Evolutionary conservation across 2,329 filamentous ascomycete species (phyloP).

Genomic region (Parastagonospora nodorum): DNA sequence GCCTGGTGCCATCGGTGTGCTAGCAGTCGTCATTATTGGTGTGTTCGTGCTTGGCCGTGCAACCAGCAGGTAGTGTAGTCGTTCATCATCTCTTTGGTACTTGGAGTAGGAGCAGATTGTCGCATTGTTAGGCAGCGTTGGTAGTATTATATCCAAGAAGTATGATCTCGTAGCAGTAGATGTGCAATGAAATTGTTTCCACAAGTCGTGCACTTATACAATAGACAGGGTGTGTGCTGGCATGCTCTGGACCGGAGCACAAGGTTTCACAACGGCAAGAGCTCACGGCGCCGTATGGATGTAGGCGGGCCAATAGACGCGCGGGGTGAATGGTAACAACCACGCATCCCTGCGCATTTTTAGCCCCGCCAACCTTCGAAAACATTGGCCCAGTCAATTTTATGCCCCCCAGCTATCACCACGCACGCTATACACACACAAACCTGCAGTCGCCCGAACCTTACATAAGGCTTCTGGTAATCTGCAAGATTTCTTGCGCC

Average conservation of each 20-base stretch:
- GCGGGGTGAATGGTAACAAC: slow-evolving; percentile 1
- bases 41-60: slow-evolving; percentile 87
- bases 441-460: background rate
- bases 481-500: background rate
- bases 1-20: slow-evolving; percentile 91
- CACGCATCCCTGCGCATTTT: background rate
- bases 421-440: background rate
- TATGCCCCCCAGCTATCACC: background rate
- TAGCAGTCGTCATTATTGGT: slow-evolving; percentile 90
- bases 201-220: background rate
- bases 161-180: background rate
- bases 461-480: background rate
- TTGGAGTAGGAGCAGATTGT: background rate
- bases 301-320: background rate
- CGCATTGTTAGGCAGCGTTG: background rate
- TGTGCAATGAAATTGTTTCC: background rate
- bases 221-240: background rate
- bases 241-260: background rate
- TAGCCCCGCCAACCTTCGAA: slow-evolving; percentile 1
- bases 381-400: slow-evolving; percentile 3
- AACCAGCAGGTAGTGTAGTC: slow-evolving; percentile 50
- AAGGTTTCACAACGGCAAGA: too few relatives aligned
- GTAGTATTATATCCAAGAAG: slow-evolving; percentile 9
- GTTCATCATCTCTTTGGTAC: background rate
- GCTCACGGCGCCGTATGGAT: too few relatives aligned